These are phyloP conservation scores for Craspedostauros australis DNA, from an alignment of 108 stramenopile species.

Conservation along the genomic window DNA sequence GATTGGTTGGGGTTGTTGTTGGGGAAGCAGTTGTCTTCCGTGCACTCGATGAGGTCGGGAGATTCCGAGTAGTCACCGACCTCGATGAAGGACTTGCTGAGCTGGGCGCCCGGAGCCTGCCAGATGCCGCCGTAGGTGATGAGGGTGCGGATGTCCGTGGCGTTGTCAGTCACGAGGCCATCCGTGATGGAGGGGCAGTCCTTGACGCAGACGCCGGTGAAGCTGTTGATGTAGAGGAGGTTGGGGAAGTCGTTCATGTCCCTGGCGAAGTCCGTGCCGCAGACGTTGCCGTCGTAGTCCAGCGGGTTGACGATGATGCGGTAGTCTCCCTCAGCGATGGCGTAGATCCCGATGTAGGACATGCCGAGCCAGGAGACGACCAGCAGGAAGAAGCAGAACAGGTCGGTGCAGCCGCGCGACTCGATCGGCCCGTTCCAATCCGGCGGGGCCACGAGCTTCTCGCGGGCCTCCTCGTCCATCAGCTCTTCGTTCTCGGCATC, in stretches of 20 bases:
- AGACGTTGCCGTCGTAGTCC: constrained; percentile 75
- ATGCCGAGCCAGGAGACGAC: constrained; percentile 51
- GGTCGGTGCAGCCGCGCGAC: constrained; percentile 63
- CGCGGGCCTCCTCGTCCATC: constrained; percentile 21
- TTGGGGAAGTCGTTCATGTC: constrained; percentile 57
- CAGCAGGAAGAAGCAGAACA: constrained; percentile 40
- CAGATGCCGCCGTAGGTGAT: constrained; percentile 61
- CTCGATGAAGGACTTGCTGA: constrained; percentile 27
- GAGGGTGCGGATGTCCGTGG: constrained; percentile 47
- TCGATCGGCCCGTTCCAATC: constrained; percentile 67
- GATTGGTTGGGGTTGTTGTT: constrained; percentile 15
- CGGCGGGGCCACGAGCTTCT: constrained; percentile 49
- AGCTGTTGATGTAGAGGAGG: constrained; percentile 60
- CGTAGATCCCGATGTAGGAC: constrained; percentile 57
- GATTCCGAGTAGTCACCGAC: constrained; percentile 40
- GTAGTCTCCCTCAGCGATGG: constrained; percentile 51
- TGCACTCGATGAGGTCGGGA: constrained; percentile 24
- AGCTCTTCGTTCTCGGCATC: constrained; percentile 10
- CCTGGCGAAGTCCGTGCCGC: constrained; percentile 48
- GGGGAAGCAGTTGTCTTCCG: constrained; percentile 39
- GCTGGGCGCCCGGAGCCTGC: constrained; percentile 18
- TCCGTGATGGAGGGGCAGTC: constrained; percentile 27
- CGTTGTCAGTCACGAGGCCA: constrained; percentile 24
- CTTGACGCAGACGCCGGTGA: constrained; percentile 63
- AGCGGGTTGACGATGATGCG: constrained; percentile 57